Conservation (phyloP, 306 rosid species). For the Vachellia pachyceras region DNA sequence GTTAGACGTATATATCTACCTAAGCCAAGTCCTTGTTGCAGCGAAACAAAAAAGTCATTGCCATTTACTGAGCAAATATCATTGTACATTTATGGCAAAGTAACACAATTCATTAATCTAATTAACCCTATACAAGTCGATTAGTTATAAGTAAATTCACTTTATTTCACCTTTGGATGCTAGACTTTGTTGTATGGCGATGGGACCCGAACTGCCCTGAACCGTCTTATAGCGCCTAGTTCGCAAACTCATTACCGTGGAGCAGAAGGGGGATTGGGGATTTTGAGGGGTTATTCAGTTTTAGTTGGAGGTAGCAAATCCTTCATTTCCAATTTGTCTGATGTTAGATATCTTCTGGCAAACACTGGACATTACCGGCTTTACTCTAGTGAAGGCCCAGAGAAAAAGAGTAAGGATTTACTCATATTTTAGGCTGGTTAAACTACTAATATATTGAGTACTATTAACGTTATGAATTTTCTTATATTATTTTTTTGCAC, state of each 20-base stretch:
- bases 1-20: too few species aligned
- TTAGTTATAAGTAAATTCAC: neutral
- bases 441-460: neutral
- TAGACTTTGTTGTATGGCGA: conserved; percentile 62
- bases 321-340: conserved; percentile 51
- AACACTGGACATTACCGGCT: conserved; percentile 68
- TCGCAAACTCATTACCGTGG: conserved; percentile 50
- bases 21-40: too few species aligned
- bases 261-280: conserved; percentile 62
- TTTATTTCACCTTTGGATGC: conserved; percentile 19
- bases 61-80: too few species aligned
- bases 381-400: conserved; percentile 80
- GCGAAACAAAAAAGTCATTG: too few species aligned
- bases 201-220: conserved; percentile 49
- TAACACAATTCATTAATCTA: too few species aligned
- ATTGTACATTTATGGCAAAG: too few species aligned
- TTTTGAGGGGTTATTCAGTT: conserved; percentile 61
- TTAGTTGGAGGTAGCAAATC: conserved; percentile 50
- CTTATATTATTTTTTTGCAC: neutral
- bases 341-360: conserved; percentile 53
- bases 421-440: neutral
- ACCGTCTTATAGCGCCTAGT: conserved; percentile 39
- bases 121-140: too few species aligned
- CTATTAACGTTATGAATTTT: neutral
- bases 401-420: conserved; percentile 76